Conservation (phyloP, 768 basidiomycete genomes). For the Suillus placidus region DNA sequence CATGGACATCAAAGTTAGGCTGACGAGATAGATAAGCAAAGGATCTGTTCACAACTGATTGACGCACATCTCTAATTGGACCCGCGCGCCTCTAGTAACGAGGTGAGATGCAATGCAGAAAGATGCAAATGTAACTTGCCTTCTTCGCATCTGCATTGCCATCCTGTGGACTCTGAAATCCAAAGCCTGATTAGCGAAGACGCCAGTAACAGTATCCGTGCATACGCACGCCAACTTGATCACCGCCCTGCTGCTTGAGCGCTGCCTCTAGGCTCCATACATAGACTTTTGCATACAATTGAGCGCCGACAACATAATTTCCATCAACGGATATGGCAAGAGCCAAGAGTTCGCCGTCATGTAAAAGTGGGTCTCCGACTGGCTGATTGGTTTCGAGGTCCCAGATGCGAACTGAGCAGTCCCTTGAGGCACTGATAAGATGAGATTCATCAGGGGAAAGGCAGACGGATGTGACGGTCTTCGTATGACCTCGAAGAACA, state of each 20-base stretch:
- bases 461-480: neutral
- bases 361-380: slow-evolving; percentile 2
- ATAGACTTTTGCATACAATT: slow-evolving; percentile 2
- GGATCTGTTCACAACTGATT: neutral
- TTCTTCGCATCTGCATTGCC: neutral
- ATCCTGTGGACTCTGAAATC: neutral
- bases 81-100: neutral
- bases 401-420: slow-evolving; percentile 2
- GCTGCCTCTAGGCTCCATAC: neutral
- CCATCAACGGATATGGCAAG: neutral
- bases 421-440: slow-evolving; percentile 2
- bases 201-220: neutral
- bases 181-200: neutral
- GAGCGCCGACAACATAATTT: neutral
- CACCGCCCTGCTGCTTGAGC: neutral
- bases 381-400: neutral
- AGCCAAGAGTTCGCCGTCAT: neutral
- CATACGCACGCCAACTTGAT: neutral
- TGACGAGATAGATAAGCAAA: neutral
- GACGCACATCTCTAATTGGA: neutral
- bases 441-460: neutral
- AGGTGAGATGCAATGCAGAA: neutral
- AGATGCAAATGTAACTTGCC: neutral
- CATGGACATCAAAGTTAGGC: neutral
- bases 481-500: neutral